These are phyloP conservation scores for Psilocybe subaeruginosa DNA, from an alignment of 768 basidiomycete species.

Conservation along the genomic window DNA sequence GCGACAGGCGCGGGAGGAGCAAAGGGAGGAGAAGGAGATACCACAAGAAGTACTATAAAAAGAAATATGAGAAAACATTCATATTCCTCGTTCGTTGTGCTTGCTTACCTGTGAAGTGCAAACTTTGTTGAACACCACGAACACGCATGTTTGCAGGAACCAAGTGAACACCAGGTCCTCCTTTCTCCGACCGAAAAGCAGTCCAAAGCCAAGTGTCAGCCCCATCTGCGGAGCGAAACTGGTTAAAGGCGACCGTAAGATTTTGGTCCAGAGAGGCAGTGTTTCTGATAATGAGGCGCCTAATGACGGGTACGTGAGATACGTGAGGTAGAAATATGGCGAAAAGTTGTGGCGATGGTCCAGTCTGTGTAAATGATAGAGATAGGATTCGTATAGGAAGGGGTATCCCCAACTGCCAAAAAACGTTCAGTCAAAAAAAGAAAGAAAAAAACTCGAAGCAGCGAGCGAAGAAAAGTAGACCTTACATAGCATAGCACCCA, in stretches of 20 bases:
- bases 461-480: not conserved
- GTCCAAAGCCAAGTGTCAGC: constrained; percentile 68
- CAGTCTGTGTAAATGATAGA: constrained; percentile 88
- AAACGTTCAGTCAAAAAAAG: not conserved
- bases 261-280: constrained; percentile 37
- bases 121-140: constrained; percentile 98
- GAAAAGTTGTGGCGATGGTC: constrained; percentile 99
- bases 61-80: not conserved
- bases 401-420: constrained; percentile 86
- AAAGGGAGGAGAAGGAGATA: constrained; percentile 89
- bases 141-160: constrained; percentile 89
- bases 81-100: too few relatives aligned
- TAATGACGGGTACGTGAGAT: constrained; percentile 69
- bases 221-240: constrained; percentile 86
- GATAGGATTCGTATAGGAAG: constrained; percentile 88
- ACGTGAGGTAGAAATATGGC: constrained; percentile 94
- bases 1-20: constrained; percentile 66
- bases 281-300: constrained; percentile 13
- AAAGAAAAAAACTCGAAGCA: not conserved
- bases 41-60: constrained; percentile 91
- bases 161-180: constrained; percentile 78
- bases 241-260: constrained; percentile 73
- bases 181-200: constrained; percentile 63
- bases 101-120: constrained; percentile 88
- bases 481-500: constrained; percentile 64